Percentiles rank a stretch among this genome's conserved stretches.
These are phyloP conservation scores for Zygnema cylindricum DNA, from an alignment of 139 green algal species.

Conservation along the genomic window DNA sequence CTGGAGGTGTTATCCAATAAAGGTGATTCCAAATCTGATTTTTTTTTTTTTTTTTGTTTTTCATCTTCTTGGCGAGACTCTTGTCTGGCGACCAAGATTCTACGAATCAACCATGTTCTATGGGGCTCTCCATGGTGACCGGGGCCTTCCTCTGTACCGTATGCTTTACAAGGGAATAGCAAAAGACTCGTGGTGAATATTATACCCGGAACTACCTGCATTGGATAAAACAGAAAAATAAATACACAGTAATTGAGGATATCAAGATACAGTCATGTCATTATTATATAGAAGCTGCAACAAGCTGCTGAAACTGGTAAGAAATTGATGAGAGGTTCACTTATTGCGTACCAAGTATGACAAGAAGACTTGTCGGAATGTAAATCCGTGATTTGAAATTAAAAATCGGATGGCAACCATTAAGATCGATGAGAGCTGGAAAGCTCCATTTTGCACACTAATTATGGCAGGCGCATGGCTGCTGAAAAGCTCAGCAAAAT, in stretches of 20 bases:
- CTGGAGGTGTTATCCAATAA: background rate
- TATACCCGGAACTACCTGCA: background rate
- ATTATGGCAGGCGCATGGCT: background rate
- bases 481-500: constrained; percentile 9
- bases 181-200: background rate
- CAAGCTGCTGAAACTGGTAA: too few relatives aligned
- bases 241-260: too few relatives aligned
- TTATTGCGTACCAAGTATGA: constrained; percentile 7
- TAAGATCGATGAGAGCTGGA: background rate
- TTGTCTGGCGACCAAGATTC: constrained; percentile 5
- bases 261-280: too few relatives aligned
- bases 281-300: too few relatives aligned
- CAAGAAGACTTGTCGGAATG: constrained; percentile 2
- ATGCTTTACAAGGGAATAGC: background rate
- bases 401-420: background rate
- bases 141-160: background rate
- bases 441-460: constrained; percentile 6
- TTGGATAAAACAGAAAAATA: too few relatives aligned
- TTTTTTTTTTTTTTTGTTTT: background rate
- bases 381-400: background rate
- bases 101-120: background rate
- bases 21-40: background rate
- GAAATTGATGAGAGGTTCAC: background rate
- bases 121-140: background rate
- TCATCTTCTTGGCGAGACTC: background rate